Conservation (phyloP, 2,329 filamentous ascomycete genomes). For the Ustilaginoidea virens region DNA sequence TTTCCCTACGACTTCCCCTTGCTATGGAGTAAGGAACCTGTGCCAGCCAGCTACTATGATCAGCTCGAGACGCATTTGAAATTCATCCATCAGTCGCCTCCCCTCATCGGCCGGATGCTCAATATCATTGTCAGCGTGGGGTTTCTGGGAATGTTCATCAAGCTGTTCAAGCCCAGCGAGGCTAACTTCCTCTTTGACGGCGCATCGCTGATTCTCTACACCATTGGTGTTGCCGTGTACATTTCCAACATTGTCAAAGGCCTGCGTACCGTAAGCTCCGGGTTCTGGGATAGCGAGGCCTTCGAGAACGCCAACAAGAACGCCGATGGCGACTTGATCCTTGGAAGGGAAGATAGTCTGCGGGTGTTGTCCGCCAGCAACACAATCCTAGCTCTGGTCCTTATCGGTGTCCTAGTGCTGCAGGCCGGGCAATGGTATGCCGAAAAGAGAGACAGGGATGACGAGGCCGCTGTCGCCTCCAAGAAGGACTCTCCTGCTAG, state of each 20-base stretch:
- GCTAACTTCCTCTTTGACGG: constrained; percentile 92
- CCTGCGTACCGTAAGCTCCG: constrained; percentile 64
- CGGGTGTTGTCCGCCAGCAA: constrained; percentile 88
- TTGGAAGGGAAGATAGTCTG: constrained; percentile 77
- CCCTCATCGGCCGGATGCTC: constrained; percentile 82
- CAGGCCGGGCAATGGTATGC: constrained; percentile 99
- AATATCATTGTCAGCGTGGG: constrained; percentile 85
- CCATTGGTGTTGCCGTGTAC: constrained; percentile 84
- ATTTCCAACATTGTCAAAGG: constrained; percentile 95
- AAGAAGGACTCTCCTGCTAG: constrained; percentile 12
- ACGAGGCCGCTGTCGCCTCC: constrained; percentile 48
- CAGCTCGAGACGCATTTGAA: constrained; percentile 80
- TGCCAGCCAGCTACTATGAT: constrained; percentile 56
- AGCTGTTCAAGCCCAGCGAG: constrained; percentile 87
- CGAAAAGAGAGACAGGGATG: constrained; percentile 78
- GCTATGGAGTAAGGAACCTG: constrained; percentile 57
- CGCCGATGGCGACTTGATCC: constrained; percentile 44
- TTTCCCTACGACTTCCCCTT: constrained; percentile 94
- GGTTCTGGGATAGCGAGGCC: constrained; percentile 39
- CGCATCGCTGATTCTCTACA: constrained; percentile 64
- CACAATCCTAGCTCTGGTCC: constrained; percentile 83
- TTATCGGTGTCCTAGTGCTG: constrained; percentile 81
- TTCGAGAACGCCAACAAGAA: constrained; percentile 23
- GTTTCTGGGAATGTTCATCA: constrained; percentile 76
- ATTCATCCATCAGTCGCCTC: constrained; percentile 82